phyloP scores from a whole-genome alignment of 2,329 filamentous ascomycete genomes.

The Colletotrichum musae region DNA sequence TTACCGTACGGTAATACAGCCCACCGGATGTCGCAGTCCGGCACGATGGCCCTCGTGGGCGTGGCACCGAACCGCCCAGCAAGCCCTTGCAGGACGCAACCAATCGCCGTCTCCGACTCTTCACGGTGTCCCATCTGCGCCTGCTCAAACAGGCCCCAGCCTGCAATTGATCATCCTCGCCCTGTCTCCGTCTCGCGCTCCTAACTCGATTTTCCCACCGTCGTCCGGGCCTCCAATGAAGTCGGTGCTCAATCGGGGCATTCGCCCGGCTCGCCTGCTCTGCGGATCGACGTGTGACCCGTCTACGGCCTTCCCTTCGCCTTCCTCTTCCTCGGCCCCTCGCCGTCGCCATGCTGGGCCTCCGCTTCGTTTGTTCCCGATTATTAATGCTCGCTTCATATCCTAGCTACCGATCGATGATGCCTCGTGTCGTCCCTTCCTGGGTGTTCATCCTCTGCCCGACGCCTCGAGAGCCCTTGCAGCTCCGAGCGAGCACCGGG shows the following conservation, averaged over 20 bases:
- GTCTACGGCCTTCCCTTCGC: neutral
- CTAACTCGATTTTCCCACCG: conserved; percentile 4
- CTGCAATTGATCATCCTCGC: conserved; percentile 3
- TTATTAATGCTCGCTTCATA: neutral
- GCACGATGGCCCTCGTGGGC: no score
- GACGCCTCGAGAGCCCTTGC: no score
- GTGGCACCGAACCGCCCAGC: neutral
- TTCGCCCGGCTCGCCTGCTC: conserved; percentile 20
- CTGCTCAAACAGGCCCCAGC: conserved; percentile 20
- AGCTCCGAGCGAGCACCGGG: no score
- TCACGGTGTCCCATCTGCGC: neutral
- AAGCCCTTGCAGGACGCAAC: conserved; percentile 2
- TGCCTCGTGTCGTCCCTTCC: neutral
- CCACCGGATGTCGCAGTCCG: no score
- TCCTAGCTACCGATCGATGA: neutral
- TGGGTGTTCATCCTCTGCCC: neutral
- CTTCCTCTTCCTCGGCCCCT: neutral
- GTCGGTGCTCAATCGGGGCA: conserved; percentile 29
- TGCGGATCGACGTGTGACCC: conserved; percentile 8
- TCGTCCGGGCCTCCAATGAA: conserved; percentile 4
- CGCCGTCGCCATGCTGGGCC: conserved; percentile 1
- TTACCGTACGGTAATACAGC: no score
- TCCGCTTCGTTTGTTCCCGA: conserved; percentile 2
- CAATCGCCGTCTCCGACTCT: neutral
- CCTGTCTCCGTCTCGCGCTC: conserved; percentile 5